Evolutionary conservation across 345 rosid species (phyloP), one percentile per base, ranked within the genome.

Genomic region (Bretschneidera sinensis): DNA sequence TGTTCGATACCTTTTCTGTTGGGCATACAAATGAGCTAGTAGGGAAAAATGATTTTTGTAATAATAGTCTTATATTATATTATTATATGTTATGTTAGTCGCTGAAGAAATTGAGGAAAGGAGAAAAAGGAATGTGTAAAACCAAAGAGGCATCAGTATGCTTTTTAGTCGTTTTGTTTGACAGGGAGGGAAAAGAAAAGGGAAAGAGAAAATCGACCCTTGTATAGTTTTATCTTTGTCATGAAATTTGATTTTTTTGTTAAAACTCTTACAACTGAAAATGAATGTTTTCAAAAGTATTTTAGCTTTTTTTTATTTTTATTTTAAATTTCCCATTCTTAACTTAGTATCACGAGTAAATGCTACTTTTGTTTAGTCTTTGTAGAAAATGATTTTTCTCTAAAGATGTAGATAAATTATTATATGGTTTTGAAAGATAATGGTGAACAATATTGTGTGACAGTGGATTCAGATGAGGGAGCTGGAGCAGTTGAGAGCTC

Each of bases 401-500:
- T 21, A 18, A 24, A 47, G 16, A 17, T 54, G 20, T 21, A 9
- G 1, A 0, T 4, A 16, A 21, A 16, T 45, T n/a, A 43, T 21
- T 55, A 59, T 8, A 28, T 52, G 58, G 7, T 1, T 54, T 13
- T 23, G 28, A 24, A 23, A 24, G 18, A 19, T 24, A 1, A 24
- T 28, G 10, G 17, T 21, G 11, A 47, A 49, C 52, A 24, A 9
- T 28, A 60, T 24, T 55, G 18, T 68, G 34, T 60, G 74, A 55
- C 79, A 83, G 86, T 81, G 87, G 82, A 77, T 71, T 67, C 61
- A 59, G 90, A 79, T 50, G 85, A 80, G 63, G 79, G 66, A 59
- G 64, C 69, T 10, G 74, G 48, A 43, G 65, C 59, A 4, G 59
- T 67, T 1, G 85, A 78, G 74, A 71, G 65, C 59, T 74, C 85